Base-by-base conservation (phyloP, 345 rosid genomes). In the Mangifera indica region DNA sequence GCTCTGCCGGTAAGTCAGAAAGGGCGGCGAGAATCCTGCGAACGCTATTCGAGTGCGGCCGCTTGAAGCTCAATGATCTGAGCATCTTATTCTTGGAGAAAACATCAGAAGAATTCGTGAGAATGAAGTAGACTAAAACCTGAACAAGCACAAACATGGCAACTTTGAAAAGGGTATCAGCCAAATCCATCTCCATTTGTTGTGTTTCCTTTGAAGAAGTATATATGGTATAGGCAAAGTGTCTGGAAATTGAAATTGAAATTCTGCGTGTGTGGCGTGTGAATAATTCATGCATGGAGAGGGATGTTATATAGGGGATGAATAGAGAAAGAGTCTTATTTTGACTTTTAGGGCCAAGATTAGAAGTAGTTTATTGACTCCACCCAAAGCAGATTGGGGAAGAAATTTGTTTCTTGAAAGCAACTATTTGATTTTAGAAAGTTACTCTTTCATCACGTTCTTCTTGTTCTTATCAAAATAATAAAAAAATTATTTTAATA, bases 1-100 rank as follows among this genome's bases (percentile, higher is more conserved):
- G 75, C 76, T 87, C 89, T 37, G 73, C 78, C 0, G 88, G 91
- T n/a, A 81, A 22, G 74, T 87, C 93, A 6, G 86, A 79, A 46
- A 85, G 42, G 71, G 79, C 74, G 17, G 83, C 89, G 12, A 89
- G 76, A 20, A 89, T 60, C 12, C 85, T 69, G 17, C 80, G 82
- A 72, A 89, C 74, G 81, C 89, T 84, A 51, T 66, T 56, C 0
- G 88, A 89, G 15, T 84, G 86, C 17, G 86, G 81, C 2, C 81
- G 79, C 34, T 57, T 80, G 84, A 87, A 85, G 79, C 89, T 77
- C 22, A 77, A 65, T 0, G 89, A 78, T 34, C 80, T 73, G 56
- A 24, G 66, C 77, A 26, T 78, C 75, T 67, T 82, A 65, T 81
- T 76, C 72, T 71, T 66, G 71, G 85, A 81, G 83, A 84, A 88